Base-by-base conservation (phyloP, 2,329 filamentous ascomycete genomes). In the Rasamsonia emersonii region DNA sequence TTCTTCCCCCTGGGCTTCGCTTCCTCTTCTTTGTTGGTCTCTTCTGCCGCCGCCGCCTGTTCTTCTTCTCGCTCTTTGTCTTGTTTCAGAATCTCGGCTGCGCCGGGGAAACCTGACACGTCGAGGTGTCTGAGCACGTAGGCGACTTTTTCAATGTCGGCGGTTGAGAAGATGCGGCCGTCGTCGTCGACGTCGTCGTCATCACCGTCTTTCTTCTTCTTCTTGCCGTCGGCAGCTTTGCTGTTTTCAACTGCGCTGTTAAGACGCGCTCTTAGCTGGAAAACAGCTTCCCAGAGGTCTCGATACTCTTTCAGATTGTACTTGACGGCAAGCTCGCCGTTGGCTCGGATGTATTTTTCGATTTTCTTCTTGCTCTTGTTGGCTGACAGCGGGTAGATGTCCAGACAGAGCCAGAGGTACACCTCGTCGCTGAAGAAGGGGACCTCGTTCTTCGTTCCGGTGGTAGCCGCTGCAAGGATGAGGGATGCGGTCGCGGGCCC, bases 381-480 rank as follows among this genome's bases (percentile, higher is more conserved):
- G 14, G 35, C 26, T 4, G 38, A 41, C 14, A 26, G 24, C 3
- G 51, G 47, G 17, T 43, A 52, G 6, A 38, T 38, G 13, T 40
- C 34, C 21, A 47, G 11, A 49, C 52, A 51, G 2, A 65, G 40
- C 61, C 62, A 66, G 7, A 53, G 41, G 20, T 36, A 41, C 14
- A 56, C 36, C 40, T 65, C 61, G 25, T 66, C 62, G 23, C 59
- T 62, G 38, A 60, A 65, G 27, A 65, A 66, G 0, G 62, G 61
- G 2, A 57, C 37, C 11, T 50, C 42, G 14, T 38, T 36, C 4
- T 19, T 21, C 9, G 26, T 28, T 4, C 30, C 18, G 7, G 28
- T 37, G 1, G 51, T 46, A 3, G 41, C 52, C 6, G 60, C 45
- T 5, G 56, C 60, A 3, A 65, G 46, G 13, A 66, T 47, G 13